These are phyloP conservation scores for Triticum timopheevii DNA, from an alignment of 176 grass and related monocot genomes.

Conservation along the genomic window DNA sequence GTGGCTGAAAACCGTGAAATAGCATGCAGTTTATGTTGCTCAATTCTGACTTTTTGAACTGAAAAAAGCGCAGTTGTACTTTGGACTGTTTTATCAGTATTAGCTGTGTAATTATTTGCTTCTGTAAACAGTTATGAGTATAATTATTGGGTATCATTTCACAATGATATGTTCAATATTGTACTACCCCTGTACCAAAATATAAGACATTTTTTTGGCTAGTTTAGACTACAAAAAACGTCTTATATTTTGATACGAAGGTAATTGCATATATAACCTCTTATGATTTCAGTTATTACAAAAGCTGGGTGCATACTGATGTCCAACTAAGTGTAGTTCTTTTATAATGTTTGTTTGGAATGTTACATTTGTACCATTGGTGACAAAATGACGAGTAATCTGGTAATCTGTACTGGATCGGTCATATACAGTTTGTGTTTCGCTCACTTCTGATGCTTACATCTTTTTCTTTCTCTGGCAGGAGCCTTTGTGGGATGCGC, in stretches of 20 bases:
- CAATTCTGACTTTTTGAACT: neutral
- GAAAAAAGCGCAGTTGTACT: neutral
- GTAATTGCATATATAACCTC: too few species aligned
- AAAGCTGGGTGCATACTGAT: neutral
- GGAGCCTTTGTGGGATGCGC: constrained; percentile 90
- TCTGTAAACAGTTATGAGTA: neutral
- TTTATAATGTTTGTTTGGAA: neutral
- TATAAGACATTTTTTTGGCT: too few species aligned
- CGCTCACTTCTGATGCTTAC: neutral
- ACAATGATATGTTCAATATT: neutral
- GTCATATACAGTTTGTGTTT: neutral
- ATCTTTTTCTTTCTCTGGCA: constrained; percentile 28
- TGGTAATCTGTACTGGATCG: neutral
- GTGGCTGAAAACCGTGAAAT: neutral
- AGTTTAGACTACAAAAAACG: too few species aligned
- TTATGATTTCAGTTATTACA: neutral
- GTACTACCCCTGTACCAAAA: neutral
- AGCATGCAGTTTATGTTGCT: constrained; percentile 6
- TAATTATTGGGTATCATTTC: constrained; percentile 21
- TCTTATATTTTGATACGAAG: too few species aligned
- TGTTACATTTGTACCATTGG: neutral
- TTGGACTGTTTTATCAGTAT: neutral
- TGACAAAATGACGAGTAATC: neutral
- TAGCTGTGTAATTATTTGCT: neutral
- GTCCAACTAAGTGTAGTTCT: neutral